These are phyloP conservation scores for Apiosordaria backusii DNA, from an alignment of 495 filamentous ascomycete species.

Conservation along the genomic window DNA sequence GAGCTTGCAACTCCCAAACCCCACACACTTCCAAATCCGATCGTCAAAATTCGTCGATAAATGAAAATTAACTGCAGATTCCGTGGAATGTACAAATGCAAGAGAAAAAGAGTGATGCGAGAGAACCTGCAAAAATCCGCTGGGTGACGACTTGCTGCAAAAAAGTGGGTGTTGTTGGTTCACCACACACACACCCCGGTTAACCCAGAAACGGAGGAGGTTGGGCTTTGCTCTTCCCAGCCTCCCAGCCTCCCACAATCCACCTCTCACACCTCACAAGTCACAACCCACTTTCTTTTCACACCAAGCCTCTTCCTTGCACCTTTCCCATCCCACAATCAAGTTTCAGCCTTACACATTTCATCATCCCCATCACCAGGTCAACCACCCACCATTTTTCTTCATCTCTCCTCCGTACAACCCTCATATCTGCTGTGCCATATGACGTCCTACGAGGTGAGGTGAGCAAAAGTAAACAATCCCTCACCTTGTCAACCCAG, in stretches of 20 bases:
- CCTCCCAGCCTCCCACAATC: not conserved
- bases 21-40: not conserved
- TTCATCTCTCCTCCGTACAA: not conserved
- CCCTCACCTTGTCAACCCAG: not conserved
- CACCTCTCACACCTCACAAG: not conserved
- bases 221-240: not conserved
- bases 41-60: not conserved
- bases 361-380: not conserved
- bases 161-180: conserved; percentile 16
- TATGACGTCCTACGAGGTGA: not conserved
- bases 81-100: not conserved
- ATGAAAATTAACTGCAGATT: not conserved
- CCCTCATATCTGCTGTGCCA: too few species aligned
- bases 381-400: conserved; percentile 3
- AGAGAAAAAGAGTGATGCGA: not conserved
- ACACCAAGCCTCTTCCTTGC: not conserved
- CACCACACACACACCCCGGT: conserved; percentile 7
- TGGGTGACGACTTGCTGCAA: not conserved
- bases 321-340: not conserved
- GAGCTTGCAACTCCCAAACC: not conserved
- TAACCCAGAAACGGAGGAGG: conserved; percentile 31
- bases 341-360: conserved; percentile 2
- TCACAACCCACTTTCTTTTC: too few species aligned
- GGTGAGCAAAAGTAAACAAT: conserved; percentile 25
- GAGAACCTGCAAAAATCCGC: not conserved